Percentiles rank a stretch among this genome's conserved stretches.
phyloP scores from a whole-genome alignment of 2,329 filamentous ascomycete genomes.

The Arachnomyces sp. region DNA sequence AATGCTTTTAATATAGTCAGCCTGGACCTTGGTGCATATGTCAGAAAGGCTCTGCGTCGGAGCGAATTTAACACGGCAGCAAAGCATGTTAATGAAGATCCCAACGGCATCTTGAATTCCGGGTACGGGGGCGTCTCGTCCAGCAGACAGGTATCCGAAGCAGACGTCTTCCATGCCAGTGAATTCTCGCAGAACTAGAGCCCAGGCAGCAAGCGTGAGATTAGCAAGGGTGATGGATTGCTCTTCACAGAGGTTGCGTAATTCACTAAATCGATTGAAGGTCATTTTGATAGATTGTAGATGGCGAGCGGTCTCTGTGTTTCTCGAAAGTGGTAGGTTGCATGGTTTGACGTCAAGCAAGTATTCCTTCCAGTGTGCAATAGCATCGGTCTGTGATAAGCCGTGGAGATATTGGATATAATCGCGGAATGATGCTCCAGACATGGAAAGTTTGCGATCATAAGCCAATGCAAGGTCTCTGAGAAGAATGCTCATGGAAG shows the following conservation, averaged over 20 bases:
- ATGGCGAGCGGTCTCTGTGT: constrained; percentile 3
- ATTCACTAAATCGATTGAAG: constrained; percentile 7
- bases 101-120: constrained; percentile 15
- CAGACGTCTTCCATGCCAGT: constrained; percentile 32
- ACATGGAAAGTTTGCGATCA: constrained; percentile 20
- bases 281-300: constrained; percentile 4
- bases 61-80: constrained; percentile 11
- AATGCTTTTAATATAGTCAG: constrained; percentile 12
- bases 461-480: constrained; percentile 32
- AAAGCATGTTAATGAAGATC: constrained; percentile 18
- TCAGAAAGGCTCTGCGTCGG: constrained; percentile 3
- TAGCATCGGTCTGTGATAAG: constrained; percentile 21
- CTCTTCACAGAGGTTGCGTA: constrained; percentile 10
- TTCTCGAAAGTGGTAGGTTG: constrained; percentile 25
- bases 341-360: constrained; percentile 33
- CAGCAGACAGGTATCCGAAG: constrained; percentile 17
- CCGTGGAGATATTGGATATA: constrained; percentile 26
- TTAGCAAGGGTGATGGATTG: constrained; percentile 37
- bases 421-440: constrained; percentile 28
- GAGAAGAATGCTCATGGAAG: constrained; percentile 34
- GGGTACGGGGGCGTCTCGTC: constrained; percentile 14
- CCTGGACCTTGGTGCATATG: constrained; percentile 10
- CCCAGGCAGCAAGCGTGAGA: constrained; percentile 46
- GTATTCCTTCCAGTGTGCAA: constrained; percentile 34
- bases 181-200: constrained; percentile 41